Conservation (phyloP, 202 grass and related monocot genomes). For the Setaria viridis region DNA sequence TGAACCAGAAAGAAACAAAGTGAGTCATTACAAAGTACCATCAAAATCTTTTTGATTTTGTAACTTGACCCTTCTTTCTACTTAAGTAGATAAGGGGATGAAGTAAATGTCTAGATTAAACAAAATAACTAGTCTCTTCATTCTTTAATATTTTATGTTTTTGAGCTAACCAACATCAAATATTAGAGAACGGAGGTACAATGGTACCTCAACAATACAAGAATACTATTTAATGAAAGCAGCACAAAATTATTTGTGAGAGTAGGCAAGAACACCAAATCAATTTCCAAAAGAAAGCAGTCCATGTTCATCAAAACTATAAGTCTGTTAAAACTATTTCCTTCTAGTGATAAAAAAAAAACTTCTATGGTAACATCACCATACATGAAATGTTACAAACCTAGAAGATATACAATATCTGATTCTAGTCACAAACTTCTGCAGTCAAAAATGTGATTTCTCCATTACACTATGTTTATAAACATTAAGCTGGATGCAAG, state of each 20-base stretch:
- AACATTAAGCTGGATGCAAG: neutral
- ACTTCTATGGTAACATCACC: neutral
- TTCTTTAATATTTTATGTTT: neutral
- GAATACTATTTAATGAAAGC: neutral
- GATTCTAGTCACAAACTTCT: neutral
- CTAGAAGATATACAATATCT: constrained; percentile 1
- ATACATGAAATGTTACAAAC: constrained; percentile 11
- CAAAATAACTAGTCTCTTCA: neutral
- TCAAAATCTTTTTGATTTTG: constrained; percentile 9
- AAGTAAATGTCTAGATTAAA: constrained; percentile 29
- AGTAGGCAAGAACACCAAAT: neutral
- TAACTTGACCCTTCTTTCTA: constrained; percentile 16
- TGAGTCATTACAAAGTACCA: constrained; percentile 27
- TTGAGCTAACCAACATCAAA: neutral
- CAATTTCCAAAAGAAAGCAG: neutral
- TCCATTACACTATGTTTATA: neutral
- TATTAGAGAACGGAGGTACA: neutral
- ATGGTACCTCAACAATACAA: neutral
- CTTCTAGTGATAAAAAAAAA: neutral
- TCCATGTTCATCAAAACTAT: neutral
- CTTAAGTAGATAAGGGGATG: neutral
- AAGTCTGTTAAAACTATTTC: neutral
- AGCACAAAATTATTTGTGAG: neutral
- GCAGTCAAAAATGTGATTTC: constrained; percentile 14
- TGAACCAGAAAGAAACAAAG: constrained; percentile 21